Conservation (phyloP, 257 asterid genomes). For the Asclepias syriaca region DNA sequence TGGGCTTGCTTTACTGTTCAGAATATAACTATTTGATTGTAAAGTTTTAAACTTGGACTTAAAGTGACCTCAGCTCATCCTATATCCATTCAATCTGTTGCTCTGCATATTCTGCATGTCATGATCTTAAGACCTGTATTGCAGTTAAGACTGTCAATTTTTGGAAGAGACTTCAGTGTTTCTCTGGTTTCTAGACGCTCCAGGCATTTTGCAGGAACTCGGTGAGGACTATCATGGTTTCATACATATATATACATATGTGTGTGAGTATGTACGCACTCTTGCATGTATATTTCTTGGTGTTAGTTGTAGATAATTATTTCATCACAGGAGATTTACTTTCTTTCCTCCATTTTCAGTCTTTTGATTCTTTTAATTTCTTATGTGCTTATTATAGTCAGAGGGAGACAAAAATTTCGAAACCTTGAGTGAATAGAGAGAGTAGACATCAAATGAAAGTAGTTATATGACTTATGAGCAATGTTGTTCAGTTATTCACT, state of each 20-base stretch:
- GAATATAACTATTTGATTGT: neutral
- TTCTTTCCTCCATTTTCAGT: neutral
- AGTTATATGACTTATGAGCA: neutral
- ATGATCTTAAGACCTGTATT: neutral
- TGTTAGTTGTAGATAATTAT: neutral
- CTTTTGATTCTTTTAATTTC: neutral
- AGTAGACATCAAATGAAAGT: neutral
- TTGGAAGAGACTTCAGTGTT: conserved; percentile 91
- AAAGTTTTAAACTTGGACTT: neutral
- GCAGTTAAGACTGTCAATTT: conserved; percentile 81
- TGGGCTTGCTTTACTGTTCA: neutral
- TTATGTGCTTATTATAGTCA: neutral
- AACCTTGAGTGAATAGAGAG: neutral
- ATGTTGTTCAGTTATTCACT: neutral
- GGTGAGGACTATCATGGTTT: conserved; percentile 36
- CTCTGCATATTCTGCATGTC: neutral
- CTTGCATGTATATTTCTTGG: neutral
- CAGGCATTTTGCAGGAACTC: conserved; percentile 99
- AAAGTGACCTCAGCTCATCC: neutral
- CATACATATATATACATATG: neutral
- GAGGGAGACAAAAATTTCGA: neutral
- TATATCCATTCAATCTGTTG: neutral
- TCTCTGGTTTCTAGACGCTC: conserved; percentile 91
- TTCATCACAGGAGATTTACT: neutral
- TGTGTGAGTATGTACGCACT: neutral